Evolutionary conservation across 2,329 filamentous ascomycete species (phyloP), one percentile per base, ranked within the genome.

Genomic region (Scytalidium lignicola): DNA sequence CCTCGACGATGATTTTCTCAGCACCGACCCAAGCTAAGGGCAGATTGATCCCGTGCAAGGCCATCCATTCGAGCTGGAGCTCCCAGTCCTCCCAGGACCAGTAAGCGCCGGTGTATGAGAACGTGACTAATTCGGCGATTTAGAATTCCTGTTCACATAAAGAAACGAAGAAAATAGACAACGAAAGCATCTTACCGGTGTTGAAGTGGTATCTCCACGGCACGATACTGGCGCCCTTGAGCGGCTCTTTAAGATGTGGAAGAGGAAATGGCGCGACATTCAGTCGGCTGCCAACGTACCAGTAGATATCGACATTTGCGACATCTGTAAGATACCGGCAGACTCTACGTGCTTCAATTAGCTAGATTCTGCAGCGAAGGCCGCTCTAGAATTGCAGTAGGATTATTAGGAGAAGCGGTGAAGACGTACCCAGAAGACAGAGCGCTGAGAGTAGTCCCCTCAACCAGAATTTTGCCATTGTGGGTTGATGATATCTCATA

Each of bases 51-150:
- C 74, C 74, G n/a, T 70, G 69, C 2, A 78, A 65, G 5, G 74
- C 74, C 48, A 76, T 65, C 74, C 75, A 78, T 57, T 78, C 75
- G 4, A 78, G 67, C 51, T 77, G 65, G 2, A 69, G 60, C 57
- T 78, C 74, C 74, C 75, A 78, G 42, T 78, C 75, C 32, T 72
- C 62, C 74, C 74, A 78, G n/a, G 61, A 62, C 73, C 73, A 78
- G 58, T 75, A 78, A 0, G 73, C 68, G 3, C 68, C 62, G 2
- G 73, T 75, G 54, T 78, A 78, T 1, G 72, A 76, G 56, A 75
- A 76, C 0, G 74, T 78, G 1, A 78, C 74, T 70, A 19, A 0
- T 28, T 28, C 13, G 13, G 7, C 26, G 26, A 28, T 7, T 28
- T 13, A 28, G 26, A 7, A 28, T 28, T 28, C 13, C 13, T 28